Base-by-base conservation (phyloP, 1,284 basidiomycete species). In the Mycena sp. region DNA sequence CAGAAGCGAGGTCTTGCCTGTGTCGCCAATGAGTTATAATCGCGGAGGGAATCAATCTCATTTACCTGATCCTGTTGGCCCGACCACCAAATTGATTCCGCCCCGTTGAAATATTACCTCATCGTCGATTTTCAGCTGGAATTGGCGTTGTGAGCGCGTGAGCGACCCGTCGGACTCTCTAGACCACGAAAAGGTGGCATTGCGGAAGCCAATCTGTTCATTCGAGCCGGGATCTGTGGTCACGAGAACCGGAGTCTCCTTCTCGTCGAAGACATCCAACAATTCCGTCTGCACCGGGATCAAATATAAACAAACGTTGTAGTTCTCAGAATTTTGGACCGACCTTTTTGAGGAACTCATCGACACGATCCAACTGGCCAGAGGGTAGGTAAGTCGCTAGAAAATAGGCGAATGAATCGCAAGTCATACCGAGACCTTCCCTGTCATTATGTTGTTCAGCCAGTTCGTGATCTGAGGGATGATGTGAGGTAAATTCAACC, bases 1-100 rank as follows among this genome's bases (percentile, higher is more conserved):
- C 38, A 89, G 77, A 18, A 88, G 75, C 2, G 84, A 86, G 5
- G 87, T 87, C 76, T 88, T 88, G 18, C 82, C 81, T 38, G 76
- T 38, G 76, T 77, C 16, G 74, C 75, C n/a, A 75, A 37, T 79
- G 4, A 84, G 83, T 34, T 85, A 86, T 37, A 34, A 34, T 34
- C 30, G 30, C n/a, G 18, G 37, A 41, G 39, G 30, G 11, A 48
- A 57, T 20, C 20, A 38, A 34, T 20, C 22, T 30, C 39, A 4
- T 9, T 50, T n/a, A 73, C 84, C 86, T 14, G 83, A 83, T 18
- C 82, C 86, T 67, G 87, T 91, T 1, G 90, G 88, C 11, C 92
- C 92, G 67, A 91, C 82, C 59, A 94, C 85, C 39, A 93, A 80
- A 76, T 91, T 92, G 75, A 93, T 83, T 73, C 85, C 82, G 20